Base-by-base conservation (phyloP, 345 rosid species). In the Acer yangbiense region DNA sequence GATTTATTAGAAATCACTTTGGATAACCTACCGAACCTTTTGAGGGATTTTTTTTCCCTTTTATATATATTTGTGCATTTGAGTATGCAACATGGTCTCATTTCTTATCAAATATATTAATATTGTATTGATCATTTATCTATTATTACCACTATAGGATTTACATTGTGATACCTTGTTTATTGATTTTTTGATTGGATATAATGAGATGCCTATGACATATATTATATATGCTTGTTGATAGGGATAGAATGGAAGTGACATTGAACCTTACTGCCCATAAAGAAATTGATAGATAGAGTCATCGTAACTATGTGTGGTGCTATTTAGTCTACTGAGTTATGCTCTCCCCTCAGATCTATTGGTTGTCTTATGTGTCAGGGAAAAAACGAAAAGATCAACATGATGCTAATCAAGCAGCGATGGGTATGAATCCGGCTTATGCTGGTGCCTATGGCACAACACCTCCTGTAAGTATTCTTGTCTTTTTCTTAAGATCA, bases 361-460 rank as follows among this genome's bases (percentile, higher is more conserved):
- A 18, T 50, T 43, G 73, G 43, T 68, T 60, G 10, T n/a, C 13
- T 66, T 9, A 73, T 85, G 65, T 72, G 79, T 75, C 85, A 88
- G 93, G 97, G 65, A 97, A 93, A 85, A 97, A 91, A 83, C 89
- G 82, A 81, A 97, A 89, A 82, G 98, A 97, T 71, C 99, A 94
- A 71, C 90, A 90, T 76, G 92, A 94, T 86, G 87, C 93, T 77
- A 81, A 88, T 79, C 97, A 86, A 77, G 82, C 79, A 67, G 93
- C 82, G 29, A 79, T 75, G 79, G 87, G 90, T 64, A 67, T 82
- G 78, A 89, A 88, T 80, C 87, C 98, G 73, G 89, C 89, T 46
- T 96, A 91, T 87, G 79, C 85, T 13, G 90, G 98, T 68, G 87
- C 81, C 72, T 96, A 90, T 70, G 97, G 97, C 75, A 81, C 88